These are phyloP conservation scores for Pyricularia pennisetigena DNA, from an alignment of 2,329 filamentous ascomycete species.

Conservation along the genomic window DNA sequence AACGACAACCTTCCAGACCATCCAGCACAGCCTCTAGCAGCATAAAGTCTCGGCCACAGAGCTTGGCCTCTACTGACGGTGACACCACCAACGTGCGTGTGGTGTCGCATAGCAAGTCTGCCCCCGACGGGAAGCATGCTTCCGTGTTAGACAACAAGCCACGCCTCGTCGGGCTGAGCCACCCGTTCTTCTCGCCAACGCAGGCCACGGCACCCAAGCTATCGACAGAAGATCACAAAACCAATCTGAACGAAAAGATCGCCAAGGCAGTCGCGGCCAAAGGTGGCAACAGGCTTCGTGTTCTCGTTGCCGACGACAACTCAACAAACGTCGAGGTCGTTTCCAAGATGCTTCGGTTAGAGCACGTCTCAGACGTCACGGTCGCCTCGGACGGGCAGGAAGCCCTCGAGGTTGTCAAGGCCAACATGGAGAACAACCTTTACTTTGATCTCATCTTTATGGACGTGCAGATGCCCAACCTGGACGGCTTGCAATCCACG, in stretches of 20 bases:
- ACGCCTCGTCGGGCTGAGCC: constrained; percentile 71
- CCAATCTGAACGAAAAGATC: constrained; percentile 55
- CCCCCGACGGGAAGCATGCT: constrained; percentile 18
- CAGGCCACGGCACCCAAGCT: constrained; percentile 22
- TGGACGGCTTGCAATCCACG: constrained; percentile 82
- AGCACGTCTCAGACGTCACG: constrained; percentile 77
- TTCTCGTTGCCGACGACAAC: constrained; percentile 73
- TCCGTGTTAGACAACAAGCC: constrained; percentile 55
- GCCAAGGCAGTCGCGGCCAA: constrained; percentile 34
- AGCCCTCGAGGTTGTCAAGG: constrained; percentile 77
- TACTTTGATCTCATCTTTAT: constrained; percentile 88
- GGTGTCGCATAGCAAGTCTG: constrained; percentile 18
- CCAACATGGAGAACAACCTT: constrained; percentile 62
- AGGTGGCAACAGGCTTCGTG: constrained; percentile 55
- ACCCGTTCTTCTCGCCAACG: constrained; percentile 62
- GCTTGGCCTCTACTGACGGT: constrained; percentile 19
- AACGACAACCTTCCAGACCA: constrained; percentile 21
- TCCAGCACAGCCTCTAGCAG: constrained; percentile 47
- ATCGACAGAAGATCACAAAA: constrained; percentile 48
- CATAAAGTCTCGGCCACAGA: constrained; percentile 36
- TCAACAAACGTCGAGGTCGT: constrained; percentile 48
- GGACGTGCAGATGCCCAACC: constrained; percentile 93
- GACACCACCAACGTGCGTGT: constrained; percentile 26
- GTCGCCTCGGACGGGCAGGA: constrained; percentile 82
- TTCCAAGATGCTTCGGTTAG: constrained; percentile 59